Percentiles rank a stretch among this genome's conserved stretches.
These are phyloP conservation scores for Cokeromyces recurvatus DNA, from an alignment of 371 early-diverging fungal genomes.

Conservation along the genomic window DNA sequence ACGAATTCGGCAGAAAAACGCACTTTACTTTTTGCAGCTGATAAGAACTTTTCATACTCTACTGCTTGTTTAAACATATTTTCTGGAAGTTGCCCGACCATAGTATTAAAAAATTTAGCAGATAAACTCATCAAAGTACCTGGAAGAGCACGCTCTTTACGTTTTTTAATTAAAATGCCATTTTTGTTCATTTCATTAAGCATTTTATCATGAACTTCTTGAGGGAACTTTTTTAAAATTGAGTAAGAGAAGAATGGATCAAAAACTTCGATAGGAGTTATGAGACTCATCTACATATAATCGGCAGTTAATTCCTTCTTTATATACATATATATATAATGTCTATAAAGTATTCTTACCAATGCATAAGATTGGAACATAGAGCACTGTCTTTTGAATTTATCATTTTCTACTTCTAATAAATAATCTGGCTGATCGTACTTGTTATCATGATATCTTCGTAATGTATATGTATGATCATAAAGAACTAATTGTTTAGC, in stretches of 20 bases:
- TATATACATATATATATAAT: not conserved
- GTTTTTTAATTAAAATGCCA: conserved; percentile 23
- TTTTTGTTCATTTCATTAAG: conserved; percentile 12
- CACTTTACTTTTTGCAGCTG: not conserved
- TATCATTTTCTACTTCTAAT: conserved; percentile 1
- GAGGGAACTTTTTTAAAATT: conserved; percentile 30
- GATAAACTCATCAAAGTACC: conserved; percentile 38
- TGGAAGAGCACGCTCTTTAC: conserved; percentile 43
- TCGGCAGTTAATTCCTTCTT: no score
- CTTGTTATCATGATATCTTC: not conserved
- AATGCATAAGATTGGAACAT: conserved; percentile 26
- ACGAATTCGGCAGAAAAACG: conserved; percentile 1
- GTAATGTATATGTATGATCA: conserved; percentile 7
- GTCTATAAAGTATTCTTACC: conserved; percentile 13
- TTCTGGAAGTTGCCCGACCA: conserved; percentile 16
- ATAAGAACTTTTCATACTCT: conserved; percentile 19
- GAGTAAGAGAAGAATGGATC: conserved; percentile 40
- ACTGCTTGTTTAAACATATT: conserved; percentile 25
- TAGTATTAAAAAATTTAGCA: conserved; percentile 14
- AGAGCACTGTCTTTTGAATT: conserved; percentile 4
- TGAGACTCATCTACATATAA: conserved; percentile 42
- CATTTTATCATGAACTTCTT: conserved; percentile 7
- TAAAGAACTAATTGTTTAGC: conserved; percentile 15
- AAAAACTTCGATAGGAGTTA: conserved; percentile 49
- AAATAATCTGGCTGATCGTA: not conserved